Evolutionary conservation across 495 filamentous ascomycete species (phyloP).

Genomic region (Lophiotrema nucula): DNA sequence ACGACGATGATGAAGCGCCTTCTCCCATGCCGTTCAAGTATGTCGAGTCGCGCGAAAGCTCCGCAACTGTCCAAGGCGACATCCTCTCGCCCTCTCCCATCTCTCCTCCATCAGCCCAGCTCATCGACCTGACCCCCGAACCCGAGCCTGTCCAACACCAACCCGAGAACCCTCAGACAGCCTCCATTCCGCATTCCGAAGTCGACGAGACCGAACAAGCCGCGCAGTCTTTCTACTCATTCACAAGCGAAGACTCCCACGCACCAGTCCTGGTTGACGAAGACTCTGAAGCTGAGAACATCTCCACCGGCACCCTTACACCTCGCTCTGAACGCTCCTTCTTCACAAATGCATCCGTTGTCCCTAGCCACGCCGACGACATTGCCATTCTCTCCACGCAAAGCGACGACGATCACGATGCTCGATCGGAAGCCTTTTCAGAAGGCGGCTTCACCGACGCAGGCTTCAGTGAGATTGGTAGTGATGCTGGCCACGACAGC

Average conservation of each 20-base stretch:
- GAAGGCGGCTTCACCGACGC: constrained; percentile 32
- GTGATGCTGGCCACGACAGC: constrained; percentile 16
- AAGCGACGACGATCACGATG: constrained; percentile 31
- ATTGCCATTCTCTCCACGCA: constrained; percentile 30
- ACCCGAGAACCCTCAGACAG: constrained; percentile 16
- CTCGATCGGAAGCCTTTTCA: constrained; percentile 29
- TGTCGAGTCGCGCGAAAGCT: constrained; percentile 31
- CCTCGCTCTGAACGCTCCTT: constrained; percentile 29
- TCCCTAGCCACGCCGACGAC: constrained; percentile 28
- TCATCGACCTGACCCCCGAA: constrained; percentile 28
- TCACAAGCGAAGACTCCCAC: constrained; percentile 11
- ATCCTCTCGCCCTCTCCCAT: neutral
- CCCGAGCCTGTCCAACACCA: neutral
- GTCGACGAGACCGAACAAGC: constrained; percentile 11
- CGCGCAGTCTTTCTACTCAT: constrained; percentile 31
- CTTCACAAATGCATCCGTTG: constrained; percentile 22
- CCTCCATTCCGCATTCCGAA: constrained; percentile 22
- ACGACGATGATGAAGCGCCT: constrained; percentile 18
- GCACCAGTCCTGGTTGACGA: constrained; percentile 4
- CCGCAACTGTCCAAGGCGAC: constrained; percentile 21
- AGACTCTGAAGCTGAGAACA: constrained; percentile 15
- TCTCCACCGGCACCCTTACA: constrained; percentile 32
- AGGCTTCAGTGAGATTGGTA: constrained; percentile 20
- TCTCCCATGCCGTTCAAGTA: constrained; percentile 14
- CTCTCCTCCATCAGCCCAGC: neutral